Percentiles rank a stretch among this genome's conserved stretches.
Evolutionary conservation across 306 rosid species (phyloP).

Genomic region (Prunus kanzakura): DNA sequence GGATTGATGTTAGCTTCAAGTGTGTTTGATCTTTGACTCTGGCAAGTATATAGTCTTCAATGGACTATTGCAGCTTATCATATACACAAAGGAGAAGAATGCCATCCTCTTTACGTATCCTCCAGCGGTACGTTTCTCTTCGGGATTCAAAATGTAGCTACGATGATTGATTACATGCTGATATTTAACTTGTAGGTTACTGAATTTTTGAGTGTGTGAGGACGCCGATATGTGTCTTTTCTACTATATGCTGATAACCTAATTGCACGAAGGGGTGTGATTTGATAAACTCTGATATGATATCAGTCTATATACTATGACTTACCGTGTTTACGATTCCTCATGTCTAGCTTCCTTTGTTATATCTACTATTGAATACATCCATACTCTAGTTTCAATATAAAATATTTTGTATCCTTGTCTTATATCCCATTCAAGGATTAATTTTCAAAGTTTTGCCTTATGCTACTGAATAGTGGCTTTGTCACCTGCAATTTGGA

Average conservation of each 20-base stretch:
- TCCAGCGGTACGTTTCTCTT: conserved; percentile 54
- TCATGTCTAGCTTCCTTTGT: neutral
- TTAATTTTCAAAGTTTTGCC: neutral
- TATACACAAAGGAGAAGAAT: conserved; percentile 83
- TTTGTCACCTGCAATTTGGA: neutral
- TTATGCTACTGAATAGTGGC: neutral
- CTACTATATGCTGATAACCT: neutral
- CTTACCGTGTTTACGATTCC: neutral
- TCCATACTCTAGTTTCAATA: neutral
- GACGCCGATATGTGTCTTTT: neutral
- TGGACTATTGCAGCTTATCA: conserved; percentile 76
- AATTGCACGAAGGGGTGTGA: neutral
- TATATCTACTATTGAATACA: neutral
- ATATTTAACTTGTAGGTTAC: neutral
- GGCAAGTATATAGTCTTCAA: conserved; percentile 80
- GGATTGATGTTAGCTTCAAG: neutral
- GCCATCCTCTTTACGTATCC: conserved; percentile 89
- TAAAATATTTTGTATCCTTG: no score
- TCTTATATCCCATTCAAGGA: neutral
- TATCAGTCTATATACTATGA: neutral
- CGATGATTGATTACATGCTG: neutral
- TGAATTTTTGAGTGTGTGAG: neutral
- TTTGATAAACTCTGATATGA: neutral
- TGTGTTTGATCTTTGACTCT: conserved; percentile 56
- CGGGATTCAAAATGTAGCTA: neutral